Evolutionary conservation across 2,329 filamentous ascomycete species (phyloP).

Genomic region (Beauveria bassiana): DNA sequence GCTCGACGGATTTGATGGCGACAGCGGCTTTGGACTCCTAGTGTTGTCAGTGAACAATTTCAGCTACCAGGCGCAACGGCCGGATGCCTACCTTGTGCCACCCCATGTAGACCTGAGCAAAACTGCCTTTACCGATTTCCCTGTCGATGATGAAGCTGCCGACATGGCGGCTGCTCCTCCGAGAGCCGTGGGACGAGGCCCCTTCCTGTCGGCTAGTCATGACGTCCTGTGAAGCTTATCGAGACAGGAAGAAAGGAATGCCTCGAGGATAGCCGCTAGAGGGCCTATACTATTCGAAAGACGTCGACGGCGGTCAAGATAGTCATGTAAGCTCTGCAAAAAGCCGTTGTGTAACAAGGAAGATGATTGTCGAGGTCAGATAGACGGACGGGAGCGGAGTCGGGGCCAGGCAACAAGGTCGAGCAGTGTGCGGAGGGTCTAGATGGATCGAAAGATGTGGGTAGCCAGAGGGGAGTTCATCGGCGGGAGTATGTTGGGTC

Average conservation of each 20-base stretch:
- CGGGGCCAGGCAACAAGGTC: not conserved
- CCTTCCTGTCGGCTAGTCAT: conserved; percentile 32
- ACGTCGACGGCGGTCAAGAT: conserved; percentile 25
- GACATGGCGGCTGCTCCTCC: conserved; percentile 34
- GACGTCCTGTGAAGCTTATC: conserved; percentile 27
- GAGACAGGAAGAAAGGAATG: conserved; percentile 23
- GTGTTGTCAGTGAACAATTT: conserved; percentile 12
- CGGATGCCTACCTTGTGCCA: conserved; percentile 59
- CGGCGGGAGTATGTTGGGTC: not conserved
- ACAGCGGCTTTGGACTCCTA: conserved; percentile 75
- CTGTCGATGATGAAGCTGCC: conserved; percentile 76
- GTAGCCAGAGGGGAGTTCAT: not conserved
- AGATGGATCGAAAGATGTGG: conserved; percentile 9
- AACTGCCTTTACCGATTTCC: conserved; percentile 95
- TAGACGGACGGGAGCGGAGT: not conserved
- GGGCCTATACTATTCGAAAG: conserved; percentile 30
- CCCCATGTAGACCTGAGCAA: conserved; percentile 88
- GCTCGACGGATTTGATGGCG: conserved; percentile 93
- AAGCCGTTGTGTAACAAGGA: not conserved
- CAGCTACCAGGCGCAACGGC: not conserved
- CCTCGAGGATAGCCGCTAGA: conserved; percentile 23
- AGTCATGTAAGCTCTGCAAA: conserved; percentile 33
- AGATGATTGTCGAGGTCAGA: conserved; percentile 1
- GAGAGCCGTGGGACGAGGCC: conserved; percentile 28
- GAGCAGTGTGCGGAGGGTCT: not conserved